Base-by-base conservation (phyloP, 768 basidiomycete species). In the Amyloporia xantha region DNA sequence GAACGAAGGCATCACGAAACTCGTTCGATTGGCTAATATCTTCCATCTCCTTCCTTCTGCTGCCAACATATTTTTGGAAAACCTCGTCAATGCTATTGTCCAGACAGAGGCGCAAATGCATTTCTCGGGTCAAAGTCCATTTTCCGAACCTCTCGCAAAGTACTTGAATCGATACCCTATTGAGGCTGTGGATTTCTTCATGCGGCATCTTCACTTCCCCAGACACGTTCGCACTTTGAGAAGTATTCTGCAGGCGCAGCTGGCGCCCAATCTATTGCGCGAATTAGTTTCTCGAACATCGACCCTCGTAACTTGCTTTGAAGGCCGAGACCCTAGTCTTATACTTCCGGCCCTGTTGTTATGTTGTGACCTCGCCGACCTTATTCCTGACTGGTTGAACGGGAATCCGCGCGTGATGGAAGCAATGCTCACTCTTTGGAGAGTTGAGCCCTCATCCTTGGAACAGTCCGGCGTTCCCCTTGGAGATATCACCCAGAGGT, bases 11-110 rank as follows among this genome's bases (percentile, higher is more conserved):
- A 90, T 99, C 54, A 86, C 84, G 23, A 91, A 97, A 62, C 81
- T 99, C 53, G 91, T 94, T 24, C 84, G 88, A n/a, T 73, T 99
- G 48, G 88, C 94, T 47, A 95, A 98, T 60, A 92, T 99, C 50
- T 98, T 99, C 71, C 94, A 97, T 60, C 81, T 98, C 3, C 75
- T 99, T 9, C 96, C 96, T 1, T 86, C 88, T 5, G 85, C 93
- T 0, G 95, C 96, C 39, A 91, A 91, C 55, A 85, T 88, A 39
- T 99, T 94, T 68, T 75, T 99, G 30, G 83, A 91, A 57, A 81
- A 81, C 42, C 78, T 98, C n/a, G 82, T 92, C 53, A 86, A 85
- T 51, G 74, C 83, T 9, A 82, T 97, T 45, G 93, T 97, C 25
- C 86, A 94, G 59, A 92, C 91, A 3, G 96, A 99, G 66, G 78